phyloP scores from a whole-genome alignment of 441 rosid genomes.

The Corymbia citriodora region DNA sequence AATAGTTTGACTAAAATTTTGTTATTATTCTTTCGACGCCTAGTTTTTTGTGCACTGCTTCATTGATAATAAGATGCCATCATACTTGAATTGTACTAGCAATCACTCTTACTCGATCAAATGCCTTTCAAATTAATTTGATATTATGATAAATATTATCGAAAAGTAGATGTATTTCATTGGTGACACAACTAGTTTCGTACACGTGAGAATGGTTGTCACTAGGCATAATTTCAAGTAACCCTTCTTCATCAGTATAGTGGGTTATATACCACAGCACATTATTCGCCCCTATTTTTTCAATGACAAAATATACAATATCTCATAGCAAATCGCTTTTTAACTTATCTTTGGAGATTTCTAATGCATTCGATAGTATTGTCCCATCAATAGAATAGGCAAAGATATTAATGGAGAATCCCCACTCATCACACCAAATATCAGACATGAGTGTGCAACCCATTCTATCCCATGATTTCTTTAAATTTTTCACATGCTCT shows the following conservation, averaged over 20 bases:
- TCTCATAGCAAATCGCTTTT: no score
- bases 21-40: no score
- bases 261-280: neutral
- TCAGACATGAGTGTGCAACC: neutral
- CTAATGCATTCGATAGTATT: neutral
- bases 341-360: no score
- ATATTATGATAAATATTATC: no score
- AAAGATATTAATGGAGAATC: neutral
- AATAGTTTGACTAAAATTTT: no score
- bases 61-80: no score
- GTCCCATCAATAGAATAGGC: neutral
- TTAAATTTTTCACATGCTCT: neutral
- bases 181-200: neutral
- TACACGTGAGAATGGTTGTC: neutral
- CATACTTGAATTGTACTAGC: no score
- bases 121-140: no score
- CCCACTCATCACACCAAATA: neutral
- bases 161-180: no score
- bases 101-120: no score
- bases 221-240: neutral
- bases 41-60: no score
- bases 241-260: no score
- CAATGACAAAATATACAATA: neutral
- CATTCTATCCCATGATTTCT: neutral
- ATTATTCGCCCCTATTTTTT: neutral